Evolutionary conservation across 192 early-diverging fungal species (phyloP).

Genomic region (Coemansia aciculifera): DNA sequence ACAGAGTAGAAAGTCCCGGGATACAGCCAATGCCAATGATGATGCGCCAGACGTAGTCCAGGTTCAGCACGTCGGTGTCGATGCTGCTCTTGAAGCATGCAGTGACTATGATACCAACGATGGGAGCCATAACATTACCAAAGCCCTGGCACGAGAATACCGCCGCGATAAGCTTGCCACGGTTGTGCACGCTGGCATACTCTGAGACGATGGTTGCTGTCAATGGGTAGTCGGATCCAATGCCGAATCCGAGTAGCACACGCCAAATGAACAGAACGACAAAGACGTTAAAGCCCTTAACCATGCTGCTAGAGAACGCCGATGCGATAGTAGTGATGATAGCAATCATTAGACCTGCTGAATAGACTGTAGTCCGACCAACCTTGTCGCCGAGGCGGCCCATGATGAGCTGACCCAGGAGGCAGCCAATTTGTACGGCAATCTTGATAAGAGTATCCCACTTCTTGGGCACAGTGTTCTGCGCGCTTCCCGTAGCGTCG

Average conservation of each 20-base stretch:
- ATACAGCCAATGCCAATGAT: slow-evolving; percentile 82
- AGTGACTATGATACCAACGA: slow-evolving; percentile 74
- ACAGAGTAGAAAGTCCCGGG: slow-evolving; percentile 80
- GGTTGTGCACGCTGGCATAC: slow-evolving; percentile 75
- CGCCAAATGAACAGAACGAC: slow-evolving; percentile 85
- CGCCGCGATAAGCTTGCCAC: slow-evolving; percentile 86
- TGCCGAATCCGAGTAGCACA: slow-evolving; percentile 88
- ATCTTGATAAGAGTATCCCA: slow-evolving; percentile 88
- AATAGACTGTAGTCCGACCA: slow-evolving; percentile 89
- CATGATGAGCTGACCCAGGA: slow-evolving; percentile 89
- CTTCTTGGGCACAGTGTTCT: slow-evolving; percentile 62
- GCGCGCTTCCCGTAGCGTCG: slow-evolving; percentile 30
- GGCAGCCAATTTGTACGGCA: slow-evolving; percentile 82
- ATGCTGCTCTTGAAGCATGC: slow-evolving; percentile 72
- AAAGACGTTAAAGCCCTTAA: slow-evolving; percentile 66
- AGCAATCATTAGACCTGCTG: slow-evolving; percentile 86
- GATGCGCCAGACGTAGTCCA: slow-evolving; percentile 93
- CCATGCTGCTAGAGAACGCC: slow-evolving; percentile 69
- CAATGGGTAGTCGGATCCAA: slow-evolving; percentile 95
- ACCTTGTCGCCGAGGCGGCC: slow-evolving; percentile 86
- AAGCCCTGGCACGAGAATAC: slow-evolving; percentile 96
- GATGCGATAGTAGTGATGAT: slow-evolving; percentile 83
- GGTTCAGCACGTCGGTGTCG: slow-evolving; percentile 59
- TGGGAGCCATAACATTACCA: slow-evolving; percentile 78
- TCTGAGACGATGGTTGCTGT: slow-evolving; percentile 93